These are phyloP conservation scores for Cyathus striatus DNA, from an alignment of 768 basidiomycete genomes.

Conservation along the genomic window DNA sequence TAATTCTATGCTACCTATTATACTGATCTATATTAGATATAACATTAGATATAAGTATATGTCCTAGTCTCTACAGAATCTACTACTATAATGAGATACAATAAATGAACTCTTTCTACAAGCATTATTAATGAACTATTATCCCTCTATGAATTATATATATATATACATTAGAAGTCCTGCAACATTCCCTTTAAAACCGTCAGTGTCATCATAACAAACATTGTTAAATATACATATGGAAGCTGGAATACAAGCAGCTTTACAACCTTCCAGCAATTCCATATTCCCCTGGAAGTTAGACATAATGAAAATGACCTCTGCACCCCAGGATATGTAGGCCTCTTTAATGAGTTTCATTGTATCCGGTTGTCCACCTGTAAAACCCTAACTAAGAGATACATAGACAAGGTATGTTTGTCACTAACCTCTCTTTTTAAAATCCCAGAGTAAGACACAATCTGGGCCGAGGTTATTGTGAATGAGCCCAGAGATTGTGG, in stretches of 20 bases:
- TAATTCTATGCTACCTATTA: no score
- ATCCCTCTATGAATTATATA: no score
- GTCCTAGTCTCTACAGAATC: no score
- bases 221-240: constrained; percentile 23
- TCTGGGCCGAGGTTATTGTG: constrained; percentile 63
- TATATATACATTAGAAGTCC: constrained; percentile 72
- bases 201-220: not conserved
- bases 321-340: constrained; percentile 75
- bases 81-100: no score
- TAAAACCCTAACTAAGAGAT: not conserved
- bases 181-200: constrained; percentile 53
- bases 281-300: constrained; percentile 75
- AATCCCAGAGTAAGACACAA: constrained; percentile 75
- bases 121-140: no score
- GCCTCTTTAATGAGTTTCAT: constrained; percentile 74
- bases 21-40: no score
- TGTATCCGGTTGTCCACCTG: constrained; percentile 67
- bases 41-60: no score
- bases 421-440: constrained; percentile 52
- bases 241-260: constrained; percentile 63
- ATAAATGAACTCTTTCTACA: no score
- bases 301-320: constrained; percentile 81
- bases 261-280: constrained; percentile 79
- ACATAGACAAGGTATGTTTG: not conserved
- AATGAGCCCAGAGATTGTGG: constrained; percentile 72